Evolutionary conservation across 2,329 filamentous ascomycete species (phyloP).

Genomic region (Ophiocordyceps camponoti-saundersi): DNA sequence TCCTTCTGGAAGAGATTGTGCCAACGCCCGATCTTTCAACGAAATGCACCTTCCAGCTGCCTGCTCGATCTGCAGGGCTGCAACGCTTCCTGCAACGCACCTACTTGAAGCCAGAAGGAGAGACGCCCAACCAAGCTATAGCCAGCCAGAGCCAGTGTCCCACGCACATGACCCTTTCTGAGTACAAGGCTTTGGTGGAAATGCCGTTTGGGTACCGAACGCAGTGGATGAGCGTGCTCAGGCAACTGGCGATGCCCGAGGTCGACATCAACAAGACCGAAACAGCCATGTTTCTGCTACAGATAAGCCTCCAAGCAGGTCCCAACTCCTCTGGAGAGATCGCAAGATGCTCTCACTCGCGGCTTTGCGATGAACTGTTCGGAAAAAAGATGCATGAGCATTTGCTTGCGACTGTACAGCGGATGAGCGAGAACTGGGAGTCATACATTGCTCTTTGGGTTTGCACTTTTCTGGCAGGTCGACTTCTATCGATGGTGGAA

Average conservation of each 20-base stretch:
- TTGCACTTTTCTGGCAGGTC: constrained; percentile 6
- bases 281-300: constrained; percentile 6
- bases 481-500: constrained; percentile 4
- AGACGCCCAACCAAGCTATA: constrained; percentile 31
- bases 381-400: background rate
- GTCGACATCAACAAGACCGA: constrained; percentile 10
- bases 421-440: constrained; percentile 6
- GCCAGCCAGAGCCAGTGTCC: constrained; percentile 31
- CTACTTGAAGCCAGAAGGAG: constrained; percentile 1
- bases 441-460: constrained; percentile 5
- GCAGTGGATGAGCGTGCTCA: constrained; percentile 8
- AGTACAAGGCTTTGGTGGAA: constrained; percentile 26
- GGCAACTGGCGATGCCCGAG: constrained; percentile 6
- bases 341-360: background rate
- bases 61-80: constrained; percentile 2
- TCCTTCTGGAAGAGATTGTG: background rate
- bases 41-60: constrained; percentile 6
- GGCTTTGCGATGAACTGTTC: background rate
- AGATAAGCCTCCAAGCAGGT: constrained; percentile 7
- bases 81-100: constrained; percentile 5
- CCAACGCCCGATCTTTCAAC: background rate
- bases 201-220: constrained; percentile 5
- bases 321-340: background rate
- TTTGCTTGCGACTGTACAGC: constrained; percentile 2
- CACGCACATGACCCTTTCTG: constrained; percentile 25